Conservation (phyloP, 2,329 filamentous ascomycete genomes). For the Byssothecium circinans region DNA sequence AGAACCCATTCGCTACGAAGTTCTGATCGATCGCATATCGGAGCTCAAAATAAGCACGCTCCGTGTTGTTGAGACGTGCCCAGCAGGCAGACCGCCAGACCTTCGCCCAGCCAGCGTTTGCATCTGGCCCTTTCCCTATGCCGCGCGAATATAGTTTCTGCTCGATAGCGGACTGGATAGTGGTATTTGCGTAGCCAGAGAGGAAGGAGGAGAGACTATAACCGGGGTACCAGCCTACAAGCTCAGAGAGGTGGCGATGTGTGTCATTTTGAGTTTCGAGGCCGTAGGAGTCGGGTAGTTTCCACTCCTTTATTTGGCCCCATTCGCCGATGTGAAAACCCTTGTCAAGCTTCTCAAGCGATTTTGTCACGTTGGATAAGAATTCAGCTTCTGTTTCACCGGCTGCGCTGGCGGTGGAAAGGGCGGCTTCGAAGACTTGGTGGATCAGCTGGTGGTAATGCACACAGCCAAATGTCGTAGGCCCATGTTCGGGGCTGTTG, state of each 20-base stretch:
- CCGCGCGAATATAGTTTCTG: conserved; percentile 53
- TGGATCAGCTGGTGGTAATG: conserved; percentile 57
- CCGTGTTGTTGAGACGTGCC: conserved; percentile 57
- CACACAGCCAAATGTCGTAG: conserved; percentile 55
- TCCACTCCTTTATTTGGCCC: conserved; percentile 56
- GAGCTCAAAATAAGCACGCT: conserved; percentile 52
- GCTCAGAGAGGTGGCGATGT: conserved; percentile 59
- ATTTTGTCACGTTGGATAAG: conserved; percentile 41
- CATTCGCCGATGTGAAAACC: conserved; percentile 52
- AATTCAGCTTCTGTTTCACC: conserved; percentile 38
- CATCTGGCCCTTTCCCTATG: conserved; percentile 50
- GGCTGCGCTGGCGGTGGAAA: conserved; percentile 20
- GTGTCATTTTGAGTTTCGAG: conserved; percentile 49
- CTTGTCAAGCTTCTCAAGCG: conserved; percentile 53
- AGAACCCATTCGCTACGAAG: conserved; percentile 54
- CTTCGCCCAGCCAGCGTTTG: conserved; percentile 61
- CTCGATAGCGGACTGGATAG: conserved; percentile 50
- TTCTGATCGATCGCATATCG: conserved; percentile 54
- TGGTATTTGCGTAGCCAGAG: conserved; percentile 49
- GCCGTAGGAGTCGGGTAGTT: conserved; percentile 45
- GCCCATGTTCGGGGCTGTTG: conserved; percentile 60
- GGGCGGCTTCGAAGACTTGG: conserved; percentile 40
- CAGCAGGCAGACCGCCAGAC: conserved; percentile 61
- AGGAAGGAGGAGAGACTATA: conserved; percentile 50
- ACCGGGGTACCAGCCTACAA: conserved; percentile 60